Base-by-base conservation (phyloP, 768 basidiomycete species). In the Boletus bicolor region DNA sequence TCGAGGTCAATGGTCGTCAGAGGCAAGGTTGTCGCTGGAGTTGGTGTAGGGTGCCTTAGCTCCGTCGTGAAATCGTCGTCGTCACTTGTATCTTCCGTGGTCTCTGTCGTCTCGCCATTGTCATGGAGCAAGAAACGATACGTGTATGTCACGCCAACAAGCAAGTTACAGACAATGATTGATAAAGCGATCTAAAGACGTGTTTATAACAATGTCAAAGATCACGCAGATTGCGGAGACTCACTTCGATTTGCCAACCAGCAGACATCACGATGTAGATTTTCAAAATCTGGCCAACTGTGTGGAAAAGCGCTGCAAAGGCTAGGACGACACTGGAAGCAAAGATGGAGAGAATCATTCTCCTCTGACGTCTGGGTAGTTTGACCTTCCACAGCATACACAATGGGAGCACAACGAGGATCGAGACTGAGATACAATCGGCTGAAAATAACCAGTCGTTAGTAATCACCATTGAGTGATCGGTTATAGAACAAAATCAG, bases 361-460 rank as follows among this genome's bases (percentile, higher is more conserved):
- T 44, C 11, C 47, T 46, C 34, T 64, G 62, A 30, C 55, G 35
- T 37, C 7, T 51, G 1, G 62, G 62, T 17, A 64, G 48, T 44
- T 52, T 64, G 26, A 64, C 39, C 28, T 36, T 50, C 62, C 62
- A 61, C 12, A 64, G 56, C 49, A 64, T 47, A 15, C 55, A 46
- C 4, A 64, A 17, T 19, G 57, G 60, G 4, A 58, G 21, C n/a
- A 32, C 45, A 34, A 59, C 46, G 17, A 62, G 53, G 8, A 61
- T 48, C 7, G 34, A 12, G 37, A 52, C 55, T 9, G 57, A 11
- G 17, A 53, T 5, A 32, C 44, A 47, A 51, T 62, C 62, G 8
- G 49, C 60, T 62, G 49, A 21, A 32, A 9, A 9, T 15, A 15
- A 37, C 12, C 14, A 50, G 42, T 50, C 19, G 39, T 51, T 42